These are phyloP conservation scores for Lichtheimia hyalospora DNA, from an alignment of 371 early-diverging fungal genomes.

Conservation along the genomic window DNA sequence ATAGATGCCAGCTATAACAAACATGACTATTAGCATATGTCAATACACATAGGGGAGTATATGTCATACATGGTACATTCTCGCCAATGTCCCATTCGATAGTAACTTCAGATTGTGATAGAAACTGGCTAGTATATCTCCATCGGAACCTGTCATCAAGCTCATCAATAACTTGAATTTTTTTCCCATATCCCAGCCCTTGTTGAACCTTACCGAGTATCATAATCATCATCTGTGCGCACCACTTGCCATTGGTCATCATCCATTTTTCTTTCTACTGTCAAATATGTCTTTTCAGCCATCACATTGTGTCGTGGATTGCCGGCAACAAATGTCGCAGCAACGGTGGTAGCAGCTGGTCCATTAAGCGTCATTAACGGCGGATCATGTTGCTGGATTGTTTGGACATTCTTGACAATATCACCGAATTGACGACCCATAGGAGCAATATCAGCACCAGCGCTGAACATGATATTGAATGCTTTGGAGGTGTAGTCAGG, in stretches of 20 bases:
- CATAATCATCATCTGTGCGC: slow-evolving; percentile 46
- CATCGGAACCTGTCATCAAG: slow-evolving; percentile 32
- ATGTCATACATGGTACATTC: slow-evolving; percentile 14
- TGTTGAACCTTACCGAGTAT: slow-evolving; percentile 29
- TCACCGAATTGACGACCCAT: slow-evolving; percentile 50
- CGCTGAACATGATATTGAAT: slow-evolving; percentile 37
- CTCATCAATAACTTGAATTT: not conserved
- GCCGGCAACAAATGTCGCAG: slow-evolving; percentile 56
- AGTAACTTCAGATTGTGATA: slow-evolving; percentile 39
- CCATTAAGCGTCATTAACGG: slow-evolving; percentile 1
- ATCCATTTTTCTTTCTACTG: slow-evolving; percentile 45
- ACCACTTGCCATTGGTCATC: slow-evolving; percentile 38
- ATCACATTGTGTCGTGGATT: slow-evolving; percentile 62
- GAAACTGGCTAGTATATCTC: slow-evolving; percentile 26
- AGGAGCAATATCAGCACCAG: slow-evolving; percentile 52
- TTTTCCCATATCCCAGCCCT: not conserved
- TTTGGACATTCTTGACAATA: slow-evolving; percentile 34
- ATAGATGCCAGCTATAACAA: slow-evolving; percentile 13
- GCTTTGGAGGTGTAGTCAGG: slow-evolving; percentile 43
- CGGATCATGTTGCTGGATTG: not conserved
- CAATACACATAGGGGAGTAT: not conserved
- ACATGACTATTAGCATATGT: not conserved
- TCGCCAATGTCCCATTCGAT: slow-evolving; percentile 40
- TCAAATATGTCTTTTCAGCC: slow-evolving; percentile 44
- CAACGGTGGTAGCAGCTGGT: slow-evolving; percentile 19